Percentiles rank a stretch among this genome's conserved stretches.
phyloP scores from a whole-genome alignment of 345 rosid genomes.

The Leavenworthia alabamica region DNA sequence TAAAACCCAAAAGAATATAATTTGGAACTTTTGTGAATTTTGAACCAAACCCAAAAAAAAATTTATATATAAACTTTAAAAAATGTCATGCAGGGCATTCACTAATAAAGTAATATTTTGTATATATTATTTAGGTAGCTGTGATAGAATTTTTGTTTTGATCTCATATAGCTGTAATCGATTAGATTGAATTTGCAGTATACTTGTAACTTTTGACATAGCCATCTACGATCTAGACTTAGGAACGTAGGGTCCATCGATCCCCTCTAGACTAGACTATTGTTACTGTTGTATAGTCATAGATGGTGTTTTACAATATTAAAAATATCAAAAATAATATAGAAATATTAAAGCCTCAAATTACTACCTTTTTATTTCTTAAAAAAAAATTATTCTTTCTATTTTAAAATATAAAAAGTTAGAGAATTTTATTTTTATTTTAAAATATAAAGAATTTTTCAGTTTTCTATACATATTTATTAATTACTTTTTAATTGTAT shows the following conservation, averaged over 20 bases:
- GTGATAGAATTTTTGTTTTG: not conserved
- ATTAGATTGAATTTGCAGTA: not conserved
- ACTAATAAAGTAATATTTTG: not conserved
- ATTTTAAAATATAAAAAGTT: too few species aligned
- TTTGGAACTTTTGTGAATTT: not conserved
- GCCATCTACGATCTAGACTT: conserved; percentile 11
- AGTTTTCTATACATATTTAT: too few species aligned
- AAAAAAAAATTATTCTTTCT: too few species aligned
- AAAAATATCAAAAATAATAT: not conserved
- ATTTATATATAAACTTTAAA: not conserved
- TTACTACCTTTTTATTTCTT: not conserved
- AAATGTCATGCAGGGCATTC: conserved; percentile 2
- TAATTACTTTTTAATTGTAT: too few species aligned
- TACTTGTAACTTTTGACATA: conserved; percentile 3
- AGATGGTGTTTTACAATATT: not conserved
- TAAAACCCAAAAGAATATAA: not conserved
- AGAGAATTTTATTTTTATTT: too few species aligned
- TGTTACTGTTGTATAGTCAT: conserved; percentile 7
- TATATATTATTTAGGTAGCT: not conserved
- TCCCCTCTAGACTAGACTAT: conserved; percentile 4
- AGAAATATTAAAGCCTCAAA: not conserved
- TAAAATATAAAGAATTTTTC: too few species aligned
- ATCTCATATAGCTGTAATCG: conserved; percentile 11
- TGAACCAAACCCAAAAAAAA: not conserved
- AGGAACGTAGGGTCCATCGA: conserved; percentile 15